Evolutionary conservation across 2,329 filamentous ascomycete genomes (phyloP).

Genomic region (Sporothrix schenckii): DNA sequence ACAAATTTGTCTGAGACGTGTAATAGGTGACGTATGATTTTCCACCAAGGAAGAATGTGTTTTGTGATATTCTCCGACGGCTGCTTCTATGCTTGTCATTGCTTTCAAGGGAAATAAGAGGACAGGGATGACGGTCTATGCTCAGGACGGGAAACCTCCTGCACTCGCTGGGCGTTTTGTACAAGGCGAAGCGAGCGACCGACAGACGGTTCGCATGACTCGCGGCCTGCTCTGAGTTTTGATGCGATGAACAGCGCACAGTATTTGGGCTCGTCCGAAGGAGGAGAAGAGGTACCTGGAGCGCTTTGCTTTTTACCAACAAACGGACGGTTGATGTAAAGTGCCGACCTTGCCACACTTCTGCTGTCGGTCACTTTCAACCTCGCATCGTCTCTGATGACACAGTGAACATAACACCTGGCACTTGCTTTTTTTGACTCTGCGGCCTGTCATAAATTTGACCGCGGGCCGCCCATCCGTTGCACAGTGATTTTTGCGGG

Average conservation of each 20-base stretch:
- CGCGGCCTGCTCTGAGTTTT: not conserved
- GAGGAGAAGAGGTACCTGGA: not conserved
- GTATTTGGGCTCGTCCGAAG: not conserved
- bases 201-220: not conserved
- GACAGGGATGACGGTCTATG: not conserved
- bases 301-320: not conserved
- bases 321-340: too few relatives aligned
- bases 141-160: not conserved
- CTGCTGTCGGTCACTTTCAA: not conserved
- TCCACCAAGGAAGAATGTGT: not conserved
- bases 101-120: not conserved
- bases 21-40: slow-evolving; percentile 12
- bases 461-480: slow-evolving; percentile 18
- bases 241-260: slow-evolving; percentile 14
- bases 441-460: slow-evolving; percentile 11
- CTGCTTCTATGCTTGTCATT: not conserved
- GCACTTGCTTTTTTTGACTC: slow-evolving; percentile 5
- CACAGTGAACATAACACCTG: not conserved
- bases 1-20: slow-evolving; percentile 8
- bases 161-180: not conserved
- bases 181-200: not conserved
- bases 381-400: not conserved
- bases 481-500: slow-evolving; percentile 14
- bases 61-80: not conserved
- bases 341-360: not conserved